Conservation (phyloP, 371 early-diverging fungal genomes). For the Rhizopus stolonifer region DNA sequence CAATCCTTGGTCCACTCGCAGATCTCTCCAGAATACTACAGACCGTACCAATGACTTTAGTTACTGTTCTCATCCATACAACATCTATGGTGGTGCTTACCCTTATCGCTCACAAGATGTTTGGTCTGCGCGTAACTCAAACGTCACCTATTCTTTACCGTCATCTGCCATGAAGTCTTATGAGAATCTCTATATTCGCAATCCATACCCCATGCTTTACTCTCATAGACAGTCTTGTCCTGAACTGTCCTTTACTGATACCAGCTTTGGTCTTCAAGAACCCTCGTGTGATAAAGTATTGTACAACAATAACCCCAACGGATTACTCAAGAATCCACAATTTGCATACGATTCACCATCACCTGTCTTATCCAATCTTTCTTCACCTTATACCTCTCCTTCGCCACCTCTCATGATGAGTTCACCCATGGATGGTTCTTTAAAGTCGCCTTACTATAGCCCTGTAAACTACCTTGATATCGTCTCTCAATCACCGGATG, state of each 20-base stretch:
- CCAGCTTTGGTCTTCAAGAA: conserved; percentile 1
- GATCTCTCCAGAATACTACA: too few relatives aligned
- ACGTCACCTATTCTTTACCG: conserved; percentile 18
- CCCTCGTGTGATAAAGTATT: neutral
- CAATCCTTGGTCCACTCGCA: conserved; percentile 15
- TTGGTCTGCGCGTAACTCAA: conserved; percentile 11
- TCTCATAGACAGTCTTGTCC: conserved; percentile 28
- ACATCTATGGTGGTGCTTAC: conserved; percentile 3
- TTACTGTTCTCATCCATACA: conserved; percentile 23
- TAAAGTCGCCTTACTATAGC: neutral
- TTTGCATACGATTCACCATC: neutral
- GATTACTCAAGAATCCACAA: neutral
- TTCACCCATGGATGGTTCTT: neutral
- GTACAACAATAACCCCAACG: neutral
- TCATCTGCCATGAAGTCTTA: neutral
- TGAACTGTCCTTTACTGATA: conserved; percentile 14
- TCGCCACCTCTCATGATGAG: conserved; percentile 9
- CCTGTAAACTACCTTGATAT: neutral
- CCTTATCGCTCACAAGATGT: conserved; percentile 14
- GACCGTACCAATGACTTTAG: too few relatives aligned
- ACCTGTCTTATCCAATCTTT: neutral
- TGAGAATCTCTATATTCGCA: neutral
- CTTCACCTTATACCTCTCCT: conserved; percentile 2
- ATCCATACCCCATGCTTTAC: conserved; percentile 2
- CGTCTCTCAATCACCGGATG: neutral